Base-by-base conservation (phyloP, 2,329 filamentous ascomycete species). In the Dactylellina sp. region DNA sequence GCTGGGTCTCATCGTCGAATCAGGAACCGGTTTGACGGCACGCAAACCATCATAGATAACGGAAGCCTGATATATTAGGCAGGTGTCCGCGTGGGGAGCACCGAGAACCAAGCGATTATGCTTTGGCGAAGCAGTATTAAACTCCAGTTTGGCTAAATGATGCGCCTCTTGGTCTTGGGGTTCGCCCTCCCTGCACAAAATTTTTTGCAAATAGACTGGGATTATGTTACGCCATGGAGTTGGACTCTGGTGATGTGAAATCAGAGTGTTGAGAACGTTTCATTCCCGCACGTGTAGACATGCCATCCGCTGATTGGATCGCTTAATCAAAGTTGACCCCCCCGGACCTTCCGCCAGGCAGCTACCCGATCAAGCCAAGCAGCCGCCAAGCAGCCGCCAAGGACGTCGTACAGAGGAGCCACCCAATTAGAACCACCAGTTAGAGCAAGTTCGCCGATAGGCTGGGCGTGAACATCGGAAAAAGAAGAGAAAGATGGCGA, bases 361-460 rank as follows among this genome's bases (percentile, higher is more conserved):
- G 53, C 68, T 64, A 72, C 60, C 68, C 68, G 68, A 72, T 55
- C 40, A 52, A 42, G 66, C 66, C 66, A 71, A 71, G 66, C 9
- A 59, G 20, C 4, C 50, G 66, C 66, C 66, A 71, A 71, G 66
- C 11, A 35, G 7, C 22, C 44, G 66, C 52, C 66, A 71, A 64
- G 65, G 18, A 16, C 11, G 25, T 70, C 32, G 55, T 35, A 47
- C 40, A 16, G 14, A 28, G 2, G 32, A 2, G 20, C 32, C 6
- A n/a, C n/a, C 37, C 37, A 40, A 40, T 12, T 7, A 40, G 3
- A 52, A 32, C 44, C 24, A 49, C 65, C 57, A 71, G 57, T 63
- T 32, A 9, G 49, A 47, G 56, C 56, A 9, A 62, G 56, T 35
- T 57, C 56, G 65, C 56, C 65, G 57, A 49, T 47, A 56, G 40